A percentile compares a stretch with the other conserved stretches of the same genome.
Conservation (phyloP, 768 basidiomycete species). For the Leccinum disarticulatum region DNA sequence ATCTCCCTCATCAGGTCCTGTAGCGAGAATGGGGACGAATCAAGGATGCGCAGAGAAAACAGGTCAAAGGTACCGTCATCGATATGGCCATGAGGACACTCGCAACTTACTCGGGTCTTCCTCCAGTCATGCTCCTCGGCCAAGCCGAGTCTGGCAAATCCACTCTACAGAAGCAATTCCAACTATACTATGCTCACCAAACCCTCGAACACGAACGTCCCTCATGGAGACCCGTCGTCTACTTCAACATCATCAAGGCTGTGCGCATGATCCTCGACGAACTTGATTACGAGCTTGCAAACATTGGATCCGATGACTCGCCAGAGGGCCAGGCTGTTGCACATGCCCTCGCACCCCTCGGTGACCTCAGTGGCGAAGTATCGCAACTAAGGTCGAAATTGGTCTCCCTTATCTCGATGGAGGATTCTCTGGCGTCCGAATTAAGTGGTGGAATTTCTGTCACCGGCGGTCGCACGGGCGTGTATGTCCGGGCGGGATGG, state of each 20-base stretch:
- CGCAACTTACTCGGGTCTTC: slow-evolving; percentile 6
- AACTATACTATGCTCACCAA: slow-evolving; percentile 73
- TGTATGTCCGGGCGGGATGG: slow-evolving; percentile 74
- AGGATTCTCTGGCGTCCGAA: slow-evolving; percentile 66
- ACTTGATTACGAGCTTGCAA: slow-evolving; percentile 56
- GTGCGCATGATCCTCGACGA: slow-evolving; percentile 73
- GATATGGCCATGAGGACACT: background rate
- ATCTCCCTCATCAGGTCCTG: slow-evolving; percentile 8
- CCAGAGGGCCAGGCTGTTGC: slow-evolving; percentile 33
- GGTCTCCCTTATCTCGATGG: slow-evolving; percentile 63
- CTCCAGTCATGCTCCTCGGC: slow-evolving; percentile 68
- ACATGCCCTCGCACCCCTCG: slow-evolving; percentile 32
- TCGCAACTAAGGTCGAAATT: slow-evolving; percentile 53
- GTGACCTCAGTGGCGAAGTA: slow-evolving; percentile 45
- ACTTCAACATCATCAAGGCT: slow-evolving; percentile 82
- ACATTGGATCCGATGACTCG: slow-evolving; percentile 27
- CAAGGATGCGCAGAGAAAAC: slow-evolving; percentile 45
- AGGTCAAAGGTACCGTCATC: slow-evolving; percentile 50
- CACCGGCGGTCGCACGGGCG: slow-evolving; percentile 57
- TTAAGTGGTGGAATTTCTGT: slow-evolving; percentile 65
- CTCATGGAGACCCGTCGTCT: slow-evolving; percentile 77
- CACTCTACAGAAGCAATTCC: slow-evolving; percentile 83
- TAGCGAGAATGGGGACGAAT: slow-evolving; percentile 51
- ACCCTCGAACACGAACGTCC: slow-evolving; percentile 69
- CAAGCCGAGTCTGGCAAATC: slow-evolving; percentile 85